Conservation (phyloP, 1,284 basidiomycete genomes). For the Coriolopsis trogii region DNA sequence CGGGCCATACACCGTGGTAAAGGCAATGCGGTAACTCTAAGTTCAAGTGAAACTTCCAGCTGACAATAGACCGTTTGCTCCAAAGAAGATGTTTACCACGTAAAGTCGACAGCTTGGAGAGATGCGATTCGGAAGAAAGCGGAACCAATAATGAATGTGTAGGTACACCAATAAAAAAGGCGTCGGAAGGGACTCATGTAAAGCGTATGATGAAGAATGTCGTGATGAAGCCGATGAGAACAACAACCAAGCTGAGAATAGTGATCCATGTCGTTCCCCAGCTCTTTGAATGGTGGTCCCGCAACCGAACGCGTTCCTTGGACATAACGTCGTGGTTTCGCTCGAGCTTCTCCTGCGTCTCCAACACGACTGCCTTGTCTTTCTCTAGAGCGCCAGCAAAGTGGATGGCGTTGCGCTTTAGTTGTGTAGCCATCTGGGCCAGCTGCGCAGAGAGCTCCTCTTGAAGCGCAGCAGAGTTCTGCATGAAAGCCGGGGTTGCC, state of each 20-base stretch:
- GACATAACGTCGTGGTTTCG: slow-evolving; percentile 71
- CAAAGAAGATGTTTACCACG: no score
- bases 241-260: slow-evolving; percentile 60
- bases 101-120: no score
- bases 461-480: slow-evolving; percentile 64
- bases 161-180: background rate
- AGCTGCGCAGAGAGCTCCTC: slow-evolving; percentile 76
- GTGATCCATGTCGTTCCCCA: slow-evolving; percentile 73
- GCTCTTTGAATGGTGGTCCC: slow-evolving; percentile 68
- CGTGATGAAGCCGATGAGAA: slow-evolving; percentile 64
- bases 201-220: slow-evolving; percentile 77
- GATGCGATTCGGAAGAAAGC: background rate
- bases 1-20: no score
- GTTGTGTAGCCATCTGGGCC: slow-evolving; percentile 76
- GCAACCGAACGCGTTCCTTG: slow-evolving; percentile 62
- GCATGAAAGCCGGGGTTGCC: slow-evolving; percentile 48
- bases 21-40: no score
- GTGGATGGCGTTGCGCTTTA: slow-evolving; percentile 72
- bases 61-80: no score
- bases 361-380: slow-evolving; percentile 64
- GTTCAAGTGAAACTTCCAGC: no score
- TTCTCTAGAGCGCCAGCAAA: slow-evolving; percentile 67
- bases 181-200: slow-evolving; percentile 33
- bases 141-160: background rate
- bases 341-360: slow-evolving; percentile 68